Conservation (phyloP, 2,329 filamentous ascomycete genomes). For the Colletotrichum paranaense region DNA sequence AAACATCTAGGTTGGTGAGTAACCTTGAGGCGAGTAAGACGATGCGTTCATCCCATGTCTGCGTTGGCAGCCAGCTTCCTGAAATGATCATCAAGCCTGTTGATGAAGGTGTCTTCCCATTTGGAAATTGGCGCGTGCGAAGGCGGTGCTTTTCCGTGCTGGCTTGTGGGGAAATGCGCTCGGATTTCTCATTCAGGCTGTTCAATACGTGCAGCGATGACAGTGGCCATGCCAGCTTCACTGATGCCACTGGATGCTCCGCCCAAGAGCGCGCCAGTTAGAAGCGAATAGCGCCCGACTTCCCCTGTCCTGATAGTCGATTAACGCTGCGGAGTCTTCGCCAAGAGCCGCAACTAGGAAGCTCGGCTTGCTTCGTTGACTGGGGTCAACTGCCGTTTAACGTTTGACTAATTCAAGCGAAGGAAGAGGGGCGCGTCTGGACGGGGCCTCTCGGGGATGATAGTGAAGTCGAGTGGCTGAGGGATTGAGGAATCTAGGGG, state of each 20-base stretch:
- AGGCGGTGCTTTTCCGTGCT: slow-evolving; percentile 14
- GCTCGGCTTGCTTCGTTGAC: slow-evolving; percentile 13
- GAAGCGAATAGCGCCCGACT: background rate
- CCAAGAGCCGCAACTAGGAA: slow-evolving; percentile 25
- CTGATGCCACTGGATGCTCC: slow-evolving; percentile 8
- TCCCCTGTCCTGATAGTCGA: slow-evolving; percentile 4
- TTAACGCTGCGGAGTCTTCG: slow-evolving; percentile 4
- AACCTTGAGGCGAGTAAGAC: background rate
- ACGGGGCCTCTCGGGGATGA: background rate
- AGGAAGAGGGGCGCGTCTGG: background rate
- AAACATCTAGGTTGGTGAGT: background rate
- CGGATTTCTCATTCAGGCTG: slow-evolving; percentile 8
- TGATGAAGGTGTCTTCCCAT: background rate
- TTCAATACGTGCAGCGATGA: background rate
- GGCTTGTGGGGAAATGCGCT: background rate
- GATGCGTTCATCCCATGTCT: background rate
- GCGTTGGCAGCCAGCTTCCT: slow-evolving; percentile 10
- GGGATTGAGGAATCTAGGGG: background rate
- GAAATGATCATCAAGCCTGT: background rate
- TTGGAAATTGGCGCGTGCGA: background rate
- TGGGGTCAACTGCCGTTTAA: background rate
- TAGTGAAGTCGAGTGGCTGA: background rate
- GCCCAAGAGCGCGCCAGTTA: background rate
- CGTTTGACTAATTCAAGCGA: background rate
- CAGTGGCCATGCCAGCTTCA: background rate